These are phyloP conservation scores for Cyclotella kingstonii DNA, from an alignment of 108 stramenopile species.

Conservation along the genomic window DNA sequence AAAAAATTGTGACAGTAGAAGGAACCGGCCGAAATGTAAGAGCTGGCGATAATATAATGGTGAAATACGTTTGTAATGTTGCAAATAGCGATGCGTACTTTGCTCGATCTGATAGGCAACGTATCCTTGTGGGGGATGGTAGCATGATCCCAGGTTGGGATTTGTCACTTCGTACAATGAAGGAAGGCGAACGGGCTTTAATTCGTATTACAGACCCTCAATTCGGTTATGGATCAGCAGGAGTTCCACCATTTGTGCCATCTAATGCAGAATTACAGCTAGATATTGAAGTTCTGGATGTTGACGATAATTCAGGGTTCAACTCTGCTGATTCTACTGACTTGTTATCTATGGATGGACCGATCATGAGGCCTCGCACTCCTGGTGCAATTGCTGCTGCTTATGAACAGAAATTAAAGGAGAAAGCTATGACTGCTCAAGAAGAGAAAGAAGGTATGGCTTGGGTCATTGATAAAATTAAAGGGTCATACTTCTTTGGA, in stretches of 20 bases:
- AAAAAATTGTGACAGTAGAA: slow-evolving; percentile 34
- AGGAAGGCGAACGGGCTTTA: slow-evolving; percentile 64
- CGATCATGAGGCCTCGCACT: slow-evolving; percentile 49
- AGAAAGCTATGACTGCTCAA: slow-evolving; percentile 44
- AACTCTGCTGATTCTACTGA: slow-evolving; percentile 14
- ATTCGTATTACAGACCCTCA: slow-evolving; percentile 64
- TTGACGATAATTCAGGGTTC: slow-evolving; percentile 43
- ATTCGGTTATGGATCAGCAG: slow-evolving; percentile 64
- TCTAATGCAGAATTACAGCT: slow-evolving; percentile 60
- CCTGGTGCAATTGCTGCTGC: slow-evolving; percentile 74
- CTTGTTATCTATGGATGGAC: slow-evolving; percentile 41
- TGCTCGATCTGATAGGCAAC: slow-evolving; percentile 35
- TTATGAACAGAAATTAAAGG: slow-evolving; percentile 57
- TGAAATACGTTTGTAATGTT: slow-evolving; percentile 41
- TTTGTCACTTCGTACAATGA: slow-evolving; percentile 64
- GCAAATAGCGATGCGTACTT: slow-evolving; percentile 24
- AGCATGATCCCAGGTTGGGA: slow-evolving; percentile 85
- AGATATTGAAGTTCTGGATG: slow-evolving; percentile 63
- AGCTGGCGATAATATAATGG: slow-evolving; percentile 31
- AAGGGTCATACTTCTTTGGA: slow-evolving; percentile 90
- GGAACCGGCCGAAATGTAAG: slow-evolving; percentile 35
- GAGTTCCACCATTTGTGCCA: slow-evolving; percentile 64
- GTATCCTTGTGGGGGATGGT: slow-evolving; percentile 61
- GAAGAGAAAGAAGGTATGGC: slow-evolving; percentile 68
- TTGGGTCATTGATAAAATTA: slow-evolving; percentile 67